A percentile compares a stretch with the other conserved stretches of the same genome.
These are phyloP conservation scores for Trichoderma guizhouense DNA, from an alignment of 2,329 filamentous ascomycete genomes.

Conservation along the genomic window DNA sequence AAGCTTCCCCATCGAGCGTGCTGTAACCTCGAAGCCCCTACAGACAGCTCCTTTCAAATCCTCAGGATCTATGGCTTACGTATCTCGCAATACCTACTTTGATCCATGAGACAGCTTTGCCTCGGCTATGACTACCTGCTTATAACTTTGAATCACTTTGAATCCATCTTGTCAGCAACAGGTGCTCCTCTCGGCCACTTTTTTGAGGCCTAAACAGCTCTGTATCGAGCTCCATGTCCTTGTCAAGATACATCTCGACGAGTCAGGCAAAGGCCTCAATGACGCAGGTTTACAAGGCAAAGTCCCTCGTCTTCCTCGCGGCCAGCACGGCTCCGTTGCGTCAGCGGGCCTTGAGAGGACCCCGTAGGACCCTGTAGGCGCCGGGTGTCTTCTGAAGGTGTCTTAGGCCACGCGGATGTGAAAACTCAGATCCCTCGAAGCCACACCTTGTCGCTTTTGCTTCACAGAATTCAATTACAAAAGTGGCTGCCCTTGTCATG, in stretches of 20 bases:
- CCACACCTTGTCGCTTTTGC: background rate
- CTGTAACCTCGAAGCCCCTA: background rate
- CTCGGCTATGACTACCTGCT: background rate
- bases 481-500: slow-evolving; percentile 9
- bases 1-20: background rate
- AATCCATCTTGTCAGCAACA: background rate
- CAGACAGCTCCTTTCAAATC: background rate
- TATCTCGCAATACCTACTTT: background rate
- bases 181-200: background rate
- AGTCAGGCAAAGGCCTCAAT: slow-evolving; percentile 8
- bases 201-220: background rate
- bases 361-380: background rate
- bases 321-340: background rate
- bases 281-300: background rate
- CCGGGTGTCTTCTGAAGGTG: background rate
- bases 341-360: background rate
- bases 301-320: background rate
- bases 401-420: background rate
- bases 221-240: background rate
- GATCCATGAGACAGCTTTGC: background rate
- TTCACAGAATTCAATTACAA: slow-evolving; percentile 18
- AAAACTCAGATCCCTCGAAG: background rate
- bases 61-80: background rate
- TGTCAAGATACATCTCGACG: background rate
- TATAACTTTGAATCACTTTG: background rate